Conservation (phyloP, 2,329 filamentous ascomycete genomes). For the Sarocladiaceae sp. region DNA sequence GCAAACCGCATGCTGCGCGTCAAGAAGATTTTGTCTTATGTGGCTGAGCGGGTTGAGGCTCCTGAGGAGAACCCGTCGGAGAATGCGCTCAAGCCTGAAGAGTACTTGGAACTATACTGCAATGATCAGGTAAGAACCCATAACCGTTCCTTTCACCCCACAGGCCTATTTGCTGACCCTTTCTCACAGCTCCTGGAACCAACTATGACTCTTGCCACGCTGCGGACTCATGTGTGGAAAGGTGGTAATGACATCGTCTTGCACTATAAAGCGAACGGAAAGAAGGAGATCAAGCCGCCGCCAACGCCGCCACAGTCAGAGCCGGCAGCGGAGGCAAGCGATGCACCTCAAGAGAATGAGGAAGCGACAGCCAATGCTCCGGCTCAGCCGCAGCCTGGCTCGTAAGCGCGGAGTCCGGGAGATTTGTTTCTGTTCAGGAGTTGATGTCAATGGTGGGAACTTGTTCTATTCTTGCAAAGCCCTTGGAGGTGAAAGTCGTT, state of each 20-base stretch:
- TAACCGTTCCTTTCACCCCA: neutral
- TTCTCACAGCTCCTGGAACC: conserved; percentile 58
- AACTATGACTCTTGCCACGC: conserved; percentile 89
- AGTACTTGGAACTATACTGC: conserved; percentile 93
- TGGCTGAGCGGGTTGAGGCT: conserved; percentile 85
- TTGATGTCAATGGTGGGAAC: neutral
- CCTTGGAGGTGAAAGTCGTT: too few species aligned
- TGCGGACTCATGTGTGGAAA: conserved; percentile 91
- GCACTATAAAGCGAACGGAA: conserved; percentile 89
- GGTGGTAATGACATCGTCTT: conserved; percentile 89
- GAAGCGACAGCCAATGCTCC: neutral
- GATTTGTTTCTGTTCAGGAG: neutral
- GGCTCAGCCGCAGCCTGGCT: neutral
- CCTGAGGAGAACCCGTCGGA: conserved; percentile 53
- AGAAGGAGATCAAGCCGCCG: conserved; percentile 50
- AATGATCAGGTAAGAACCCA: conserved; percentile 68
- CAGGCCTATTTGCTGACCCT: neutral
- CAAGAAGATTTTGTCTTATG: conserved; percentile 88
- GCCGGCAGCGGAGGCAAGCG: neutral
- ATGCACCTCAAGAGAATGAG: neutral
- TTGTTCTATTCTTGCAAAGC: neutral
- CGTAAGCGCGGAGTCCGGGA: neutral
- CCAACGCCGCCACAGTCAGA: conserved; percentile 18
- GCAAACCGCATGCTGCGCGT: conserved; percentile 95
- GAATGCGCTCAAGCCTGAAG: conserved; percentile 70